phyloP scores from a whole-genome alignment of 2,329 filamentous ascomycete genomes.

The Penicillium palitans region DNA sequence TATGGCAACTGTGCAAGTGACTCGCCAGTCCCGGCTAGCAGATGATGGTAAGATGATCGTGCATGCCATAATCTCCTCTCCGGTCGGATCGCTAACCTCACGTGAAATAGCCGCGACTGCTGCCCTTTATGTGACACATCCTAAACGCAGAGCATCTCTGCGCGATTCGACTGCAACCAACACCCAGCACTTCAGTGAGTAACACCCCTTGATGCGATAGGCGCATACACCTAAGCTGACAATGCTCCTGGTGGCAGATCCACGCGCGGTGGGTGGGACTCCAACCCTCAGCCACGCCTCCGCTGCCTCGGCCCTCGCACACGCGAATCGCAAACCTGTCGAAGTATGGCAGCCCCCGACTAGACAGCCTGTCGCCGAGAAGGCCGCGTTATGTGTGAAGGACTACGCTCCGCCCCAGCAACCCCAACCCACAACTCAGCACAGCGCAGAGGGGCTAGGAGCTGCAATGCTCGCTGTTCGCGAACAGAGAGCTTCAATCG shows the following conservation, averaged over 20 bases:
- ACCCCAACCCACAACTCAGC: conserved; percentile 46
- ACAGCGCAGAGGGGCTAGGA: conserved; percentile 67
- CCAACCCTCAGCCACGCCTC: conserved; percentile 59
- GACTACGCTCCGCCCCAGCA: conserved; percentile 52
- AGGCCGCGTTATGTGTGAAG: conserved; percentile 59
- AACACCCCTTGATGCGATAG: neutral
- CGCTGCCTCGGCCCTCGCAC: conserved; percentile 73
- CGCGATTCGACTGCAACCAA: conserved; percentile 24
- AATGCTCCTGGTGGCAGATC: conserved; percentile 19
- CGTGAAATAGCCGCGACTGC: conserved; percentile 56
- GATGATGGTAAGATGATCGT: conserved; percentile 36
- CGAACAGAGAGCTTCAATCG: conserved; percentile 25
- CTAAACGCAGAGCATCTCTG: conserved; percentile 34
- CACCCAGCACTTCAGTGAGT: conserved; percentile 26
- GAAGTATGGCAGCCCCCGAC: conserved; percentile 65
- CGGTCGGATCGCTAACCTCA: conserved; percentile 11
- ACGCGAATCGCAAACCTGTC: conserved; percentile 64
- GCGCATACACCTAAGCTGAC: neutral
- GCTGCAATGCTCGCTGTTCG: conserved; percentile 67
- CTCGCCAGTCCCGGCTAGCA: conserved; percentile 31
- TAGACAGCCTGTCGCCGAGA: conserved; percentile 59
- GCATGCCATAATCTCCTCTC: neutral
- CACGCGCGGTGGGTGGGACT: conserved; percentile 53
- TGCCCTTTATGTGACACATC: conserved; percentile 58
- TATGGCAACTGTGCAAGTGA: conserved; percentile 37